Conservation (phyloP, 2,329 filamentous ascomycete species). For the Huntiella bhutanensis region DNA sequence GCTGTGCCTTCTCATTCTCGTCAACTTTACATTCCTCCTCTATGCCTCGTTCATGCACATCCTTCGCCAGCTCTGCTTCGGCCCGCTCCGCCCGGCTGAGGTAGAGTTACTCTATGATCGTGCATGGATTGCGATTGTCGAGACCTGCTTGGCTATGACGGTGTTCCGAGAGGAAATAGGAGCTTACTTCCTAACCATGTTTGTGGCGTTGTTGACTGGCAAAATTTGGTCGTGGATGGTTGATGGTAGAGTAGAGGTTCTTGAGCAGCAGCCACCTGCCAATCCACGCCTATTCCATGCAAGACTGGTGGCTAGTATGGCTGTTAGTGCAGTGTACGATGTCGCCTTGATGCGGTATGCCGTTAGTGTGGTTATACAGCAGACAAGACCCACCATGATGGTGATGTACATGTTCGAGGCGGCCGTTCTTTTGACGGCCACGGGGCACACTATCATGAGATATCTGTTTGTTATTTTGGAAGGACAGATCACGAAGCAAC, state of each 20-base stretch:
- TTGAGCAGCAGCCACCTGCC: slow-evolving; percentile 85
- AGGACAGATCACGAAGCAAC: slow-evolving; percentile 51
- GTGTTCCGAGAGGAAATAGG: slow-evolving; percentile 93
- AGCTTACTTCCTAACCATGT: slow-evolving; percentile 91
- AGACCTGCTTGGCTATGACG: slow-evolving; percentile 94
- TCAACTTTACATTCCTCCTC: slow-evolving; percentile 71
- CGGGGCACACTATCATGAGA: slow-evolving; percentile 56
- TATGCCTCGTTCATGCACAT: slow-evolving; percentile 69
- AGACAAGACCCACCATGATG: slow-evolving; percentile 95
- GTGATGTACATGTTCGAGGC: slow-evolving; percentile 99
- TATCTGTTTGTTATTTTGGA: slow-evolving; percentile 68
- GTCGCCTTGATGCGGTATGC: slow-evolving; percentile 63
- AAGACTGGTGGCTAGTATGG: slow-evolving; percentile 58
- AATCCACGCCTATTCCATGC: slow-evolving; percentile 80
- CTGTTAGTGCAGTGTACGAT: slow-evolving; percentile 65
- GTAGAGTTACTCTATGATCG: slow-evolving; percentile 95
- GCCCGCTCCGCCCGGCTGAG: slow-evolving; percentile 77
- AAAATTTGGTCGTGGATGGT: slow-evolving; percentile 99
- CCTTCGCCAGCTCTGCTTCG: slow-evolving; percentile 79
- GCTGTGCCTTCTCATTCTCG: slow-evolving; percentile 77
- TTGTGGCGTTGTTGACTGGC: slow-evolving; percentile 73
- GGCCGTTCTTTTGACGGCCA: slow-evolving; percentile 64
- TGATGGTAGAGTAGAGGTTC: slow-evolving; percentile 77
- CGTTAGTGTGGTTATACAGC: slow-evolving; percentile 62
- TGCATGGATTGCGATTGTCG: slow-evolving; percentile 93